Conservation (phyloP, 140 eudicot species). For the Flaveria floridana region DNA sequence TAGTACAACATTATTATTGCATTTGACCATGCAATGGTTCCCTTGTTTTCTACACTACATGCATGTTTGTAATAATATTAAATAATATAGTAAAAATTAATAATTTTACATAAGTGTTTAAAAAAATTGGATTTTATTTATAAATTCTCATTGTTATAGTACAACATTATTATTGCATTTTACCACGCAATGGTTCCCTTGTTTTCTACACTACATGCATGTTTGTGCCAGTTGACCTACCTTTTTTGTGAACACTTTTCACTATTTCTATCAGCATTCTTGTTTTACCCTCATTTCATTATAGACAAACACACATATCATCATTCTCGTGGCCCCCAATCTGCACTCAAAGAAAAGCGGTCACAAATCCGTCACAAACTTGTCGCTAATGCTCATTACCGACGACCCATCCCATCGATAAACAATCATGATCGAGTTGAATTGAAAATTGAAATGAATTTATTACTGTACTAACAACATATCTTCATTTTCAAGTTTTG, state of each 20-base stretch:
- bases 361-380: neutral
- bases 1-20: conserved; percentile 26
- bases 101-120: too few relatives aligned
- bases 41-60: conserved; percentile 31
- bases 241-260: conserved; percentile 26
- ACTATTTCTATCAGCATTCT: conserved; percentile 16
- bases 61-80: conserved; percentile 32
- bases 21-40: conserved; percentile 25
- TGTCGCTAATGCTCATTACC: neutral
- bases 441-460: conserved; percentile 11
- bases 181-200: conserved; percentile 25
- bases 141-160: neutral
- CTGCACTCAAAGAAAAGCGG: conserved; percentile 12
- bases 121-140: neutral
- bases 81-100: too few relatives aligned
- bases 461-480: conserved; percentile 1
- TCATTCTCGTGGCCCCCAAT: conserved; percentile 29
- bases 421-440: conserved; percentile 10
- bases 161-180: conserved; percentile 31
- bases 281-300: conserved; percentile 20
- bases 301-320: conserved; percentile 22
- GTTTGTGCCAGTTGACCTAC: conserved; percentile 32
- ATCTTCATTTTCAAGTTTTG: conserved; percentile 15
- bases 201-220: conserved; percentile 27
- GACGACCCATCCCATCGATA: neutral